These are phyloP conservation scores for Isochrysis galbana DNA, from an alignment of 78 protist species.

Conservation along the genomic window DNA sequence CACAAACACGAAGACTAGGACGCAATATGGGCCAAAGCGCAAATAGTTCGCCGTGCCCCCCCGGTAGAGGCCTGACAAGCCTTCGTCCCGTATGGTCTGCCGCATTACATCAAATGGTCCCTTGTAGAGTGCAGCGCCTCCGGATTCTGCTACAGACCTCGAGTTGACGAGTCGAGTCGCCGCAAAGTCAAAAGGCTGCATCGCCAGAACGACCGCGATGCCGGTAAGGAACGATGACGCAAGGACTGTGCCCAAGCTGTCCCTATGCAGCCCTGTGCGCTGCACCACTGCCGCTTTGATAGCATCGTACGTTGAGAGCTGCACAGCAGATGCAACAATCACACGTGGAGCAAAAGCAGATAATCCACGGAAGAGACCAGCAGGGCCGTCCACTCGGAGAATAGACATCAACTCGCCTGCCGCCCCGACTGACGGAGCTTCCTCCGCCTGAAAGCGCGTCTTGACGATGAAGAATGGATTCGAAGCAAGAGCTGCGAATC, in stretches of 20 bases:
- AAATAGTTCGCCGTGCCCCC: constrained; percentile 15
- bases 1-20: constrained; percentile 23
- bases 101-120: not conserved
- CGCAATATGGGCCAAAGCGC: constrained; percentile 41
- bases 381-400: not conserved
- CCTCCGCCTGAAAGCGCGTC: constrained; percentile 21
- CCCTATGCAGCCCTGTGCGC: too few relatives aligned
- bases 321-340: constrained; percentile 20
- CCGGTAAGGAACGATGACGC: not conserved
- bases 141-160: not conserved
- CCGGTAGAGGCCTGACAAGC: not conserved
- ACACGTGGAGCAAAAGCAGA: constrained; percentile 21
- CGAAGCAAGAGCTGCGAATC: constrained; percentile 1
- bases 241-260: not conserved
- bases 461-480: constrained; percentile 35
- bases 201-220: constrained; percentile 29
- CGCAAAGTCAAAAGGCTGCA: constrained; percentile 36
- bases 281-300: not conserved
- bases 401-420: not conserved
- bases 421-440: not conserved
- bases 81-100: not conserved
- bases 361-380: not conserved
- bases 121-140: not conserved
- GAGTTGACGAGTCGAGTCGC: constrained; percentile 23
- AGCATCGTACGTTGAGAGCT: constrained; percentile 31